These are phyloP conservation scores for Diophrys appendiculata DNA, from an alignment of 73 alveolate genomes.

Conservation along the genomic window DNA sequence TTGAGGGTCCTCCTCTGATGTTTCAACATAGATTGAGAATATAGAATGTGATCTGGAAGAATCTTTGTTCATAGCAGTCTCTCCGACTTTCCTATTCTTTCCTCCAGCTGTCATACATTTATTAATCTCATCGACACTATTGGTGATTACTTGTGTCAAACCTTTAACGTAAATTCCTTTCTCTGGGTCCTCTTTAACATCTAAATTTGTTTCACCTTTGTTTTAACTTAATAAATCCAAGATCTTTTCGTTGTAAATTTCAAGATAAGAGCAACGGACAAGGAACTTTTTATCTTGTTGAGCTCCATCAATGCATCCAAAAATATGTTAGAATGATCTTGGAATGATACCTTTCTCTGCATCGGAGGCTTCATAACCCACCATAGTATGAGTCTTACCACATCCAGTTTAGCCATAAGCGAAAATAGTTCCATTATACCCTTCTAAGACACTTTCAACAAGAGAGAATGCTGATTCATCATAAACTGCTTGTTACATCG, in stretches of 20 bases:
- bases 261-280: conserved; percentile 93
- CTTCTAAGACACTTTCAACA: conserved; percentile 85
- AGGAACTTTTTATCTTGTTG: conserved; percentile 80
- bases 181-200: conserved; percentile 85
- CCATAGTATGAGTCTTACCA: conserved; percentile 69
- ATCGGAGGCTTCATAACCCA: conserved; percentile 73
- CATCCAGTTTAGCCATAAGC: conserved; percentile 97
- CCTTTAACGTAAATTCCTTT: conserved; percentile 89
- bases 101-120: conserved; percentile 73
- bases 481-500: conserved; percentile 75
- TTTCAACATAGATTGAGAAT: conserved; percentile 89
- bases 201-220: conserved; percentile 67
- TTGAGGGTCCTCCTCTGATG: conserved; percentile 80
- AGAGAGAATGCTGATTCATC: conserved; percentile 85
- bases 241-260: conserved; percentile 96
- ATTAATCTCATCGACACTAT: conserved; percentile 77
- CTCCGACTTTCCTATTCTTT: conserved; percentile 83
- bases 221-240: too few species aligned
- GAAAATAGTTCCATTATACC: conserved; percentile 93
- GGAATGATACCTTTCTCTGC: conserved; percentile 91
- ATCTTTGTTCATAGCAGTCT: conserved; percentile 91
- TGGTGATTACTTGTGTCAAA: conserved; percentile 82
- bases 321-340: conserved; percentile 87
- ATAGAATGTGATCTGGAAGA: conserved; percentile 92
- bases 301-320: conserved; percentile 85